phyloP scores from a whole-genome alignment of 1,139 yeast species.

The Kurtzmaniella quercitrusa region DNA sequence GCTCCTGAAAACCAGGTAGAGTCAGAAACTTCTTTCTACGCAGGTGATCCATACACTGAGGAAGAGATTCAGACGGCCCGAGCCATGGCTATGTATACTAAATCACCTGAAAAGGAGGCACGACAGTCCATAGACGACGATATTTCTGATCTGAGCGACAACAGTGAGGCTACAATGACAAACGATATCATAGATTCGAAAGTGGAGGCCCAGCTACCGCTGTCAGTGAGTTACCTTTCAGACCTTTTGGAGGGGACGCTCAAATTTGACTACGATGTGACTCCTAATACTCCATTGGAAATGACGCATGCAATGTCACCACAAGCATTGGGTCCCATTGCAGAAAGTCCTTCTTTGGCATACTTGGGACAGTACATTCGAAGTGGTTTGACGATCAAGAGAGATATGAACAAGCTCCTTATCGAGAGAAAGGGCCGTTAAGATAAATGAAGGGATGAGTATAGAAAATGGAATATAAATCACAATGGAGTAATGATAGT shows the following conservation, averaged over 20 bases:
- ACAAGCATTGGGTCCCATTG: background rate
- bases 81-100: background rate
- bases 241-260: constrained; percentile 28
- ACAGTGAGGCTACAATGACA: constrained; percentile 33
- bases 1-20: background rate
- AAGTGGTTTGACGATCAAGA: constrained; percentile 6
- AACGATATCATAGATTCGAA: constrained; percentile 12
- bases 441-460: background rate
- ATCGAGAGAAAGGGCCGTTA: background rate
- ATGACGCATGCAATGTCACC: background rate
- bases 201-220: constrained; percentile 5
- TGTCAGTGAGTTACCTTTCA: constrained; percentile 30
- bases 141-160: constrained; percentile 15
- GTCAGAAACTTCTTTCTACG: background rate
- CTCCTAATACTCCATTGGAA: background rate
- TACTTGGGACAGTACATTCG: constrained; percentile 6
- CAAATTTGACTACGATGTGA: constrained; percentile 12
- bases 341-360: constrained; percentile 6
- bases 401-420: constrained; percentile 5
- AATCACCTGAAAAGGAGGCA: background rate
- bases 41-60: background rate
- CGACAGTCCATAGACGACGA: background rate
- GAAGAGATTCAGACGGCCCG: constrained; percentile 1
- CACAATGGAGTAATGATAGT: too few relatives aligned
- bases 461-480: too few relatives aligned